Percentiles rank a stretch among this genome's conserved stretches.
These are phyloP conservation scores for Epichloe gansuensis DNA, from an alignment of 2,329 filamentous ascomycete genomes.

Conservation along the genomic window DNA sequence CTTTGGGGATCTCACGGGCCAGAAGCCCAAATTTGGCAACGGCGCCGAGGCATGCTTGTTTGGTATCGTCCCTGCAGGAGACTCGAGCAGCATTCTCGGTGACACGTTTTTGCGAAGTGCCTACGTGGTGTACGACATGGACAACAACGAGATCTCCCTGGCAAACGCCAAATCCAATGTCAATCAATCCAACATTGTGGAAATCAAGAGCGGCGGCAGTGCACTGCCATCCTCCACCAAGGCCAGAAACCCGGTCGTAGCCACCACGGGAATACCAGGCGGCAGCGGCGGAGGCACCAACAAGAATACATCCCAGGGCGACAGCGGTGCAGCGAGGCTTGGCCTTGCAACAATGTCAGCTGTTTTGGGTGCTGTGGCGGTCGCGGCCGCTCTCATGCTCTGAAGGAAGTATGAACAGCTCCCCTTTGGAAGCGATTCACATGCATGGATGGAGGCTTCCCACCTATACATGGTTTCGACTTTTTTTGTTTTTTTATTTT, in stretches of 20 bases:
- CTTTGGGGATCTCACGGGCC: constrained; percentile 32
- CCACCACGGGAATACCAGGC: constrained; percentile 30
- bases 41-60: constrained; percentile 51
- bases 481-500: not conserved
- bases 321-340: constrained; percentile 5
- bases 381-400: not conserved
- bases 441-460: too few relatives aligned
- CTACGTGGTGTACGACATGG: constrained; percentile 65
- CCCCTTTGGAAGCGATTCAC: too few relatives aligned
- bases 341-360: not conserved
- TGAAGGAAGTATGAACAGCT: not conserved
- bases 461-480: not conserved
- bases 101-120: constrained; percentile 66
- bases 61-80: constrained; percentile 48
- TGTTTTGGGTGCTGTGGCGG: not conserved
- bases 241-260: constrained; percentile 36
- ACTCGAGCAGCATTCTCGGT: constrained; percentile 49
- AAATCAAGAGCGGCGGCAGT: constrained; percentile 39
- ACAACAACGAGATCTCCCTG: constrained; percentile 58
- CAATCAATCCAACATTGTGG: constrained; percentile 31
- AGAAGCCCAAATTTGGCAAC: constrained; percentile 38
- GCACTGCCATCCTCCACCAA: constrained; percentile 42
- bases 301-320: not conserved
- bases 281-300: not conserved
- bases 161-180: constrained; percentile 55